A percentile compares a stretch with the other conserved stretches of the same genome.
Evolutionary conservation across 805 yeast genomes (phyloP).

Genomic region (Limtongozyma cylindracea): DNA sequence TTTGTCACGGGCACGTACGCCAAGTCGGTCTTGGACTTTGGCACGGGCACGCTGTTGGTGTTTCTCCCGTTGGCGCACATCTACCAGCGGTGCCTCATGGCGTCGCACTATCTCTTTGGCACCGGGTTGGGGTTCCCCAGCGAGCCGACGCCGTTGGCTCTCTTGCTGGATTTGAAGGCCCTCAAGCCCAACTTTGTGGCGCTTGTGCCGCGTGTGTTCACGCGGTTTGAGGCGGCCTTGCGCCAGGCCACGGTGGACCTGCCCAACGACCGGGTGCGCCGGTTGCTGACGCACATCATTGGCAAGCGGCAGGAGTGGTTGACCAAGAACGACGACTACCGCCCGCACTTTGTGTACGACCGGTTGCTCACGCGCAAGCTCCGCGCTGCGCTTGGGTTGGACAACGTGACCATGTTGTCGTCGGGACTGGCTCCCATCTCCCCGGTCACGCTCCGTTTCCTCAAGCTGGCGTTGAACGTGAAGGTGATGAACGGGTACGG

Average conservation of each 20-base stretch:
- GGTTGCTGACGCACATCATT: slow-evolving; percentile 3
- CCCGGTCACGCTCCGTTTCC: slow-evolving; percentile 4
- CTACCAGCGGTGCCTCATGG: slow-evolving; percentile 21
- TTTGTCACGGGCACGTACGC: too few relatives aligned
- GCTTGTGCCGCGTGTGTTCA: slow-evolving; percentile 7
- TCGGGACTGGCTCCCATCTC: slow-evolving; percentile 10
- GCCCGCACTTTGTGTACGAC: slow-evolving; percentile 7
- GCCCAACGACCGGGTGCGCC: slow-evolving; percentile 3
- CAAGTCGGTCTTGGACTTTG: slow-evolving; percentile 11
- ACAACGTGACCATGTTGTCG: slow-evolving; percentile 6
- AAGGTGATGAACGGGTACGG: slow-evolving; percentile 2
- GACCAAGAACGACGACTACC: slow-evolving; percentile 3
- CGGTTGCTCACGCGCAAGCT: slow-evolving; percentile 7
- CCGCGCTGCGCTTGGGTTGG: slow-evolving; percentile 10
- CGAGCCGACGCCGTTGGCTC: slow-evolving; percentile 5
- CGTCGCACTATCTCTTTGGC: too few relatives aligned
- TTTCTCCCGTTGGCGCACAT: slow-evolving; percentile 38
- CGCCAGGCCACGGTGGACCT: slow-evolving; percentile 5
- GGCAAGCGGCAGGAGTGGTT: slow-evolving; percentile 4
- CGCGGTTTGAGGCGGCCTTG: slow-evolving; percentile 6
- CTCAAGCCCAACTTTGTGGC: slow-evolving; percentile 6
- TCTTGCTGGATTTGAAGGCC: slow-evolving; percentile 6
- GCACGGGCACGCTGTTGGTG: slow-evolving; percentile 3
- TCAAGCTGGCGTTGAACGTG: slow-evolving; percentile 6
- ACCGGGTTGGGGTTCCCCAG: slow-evolving; percentile 23